Evolutionary conservation across 768 basidiomycete genomes (phyloP).

Genomic region (Macrolepiota dolichaula): DNA sequence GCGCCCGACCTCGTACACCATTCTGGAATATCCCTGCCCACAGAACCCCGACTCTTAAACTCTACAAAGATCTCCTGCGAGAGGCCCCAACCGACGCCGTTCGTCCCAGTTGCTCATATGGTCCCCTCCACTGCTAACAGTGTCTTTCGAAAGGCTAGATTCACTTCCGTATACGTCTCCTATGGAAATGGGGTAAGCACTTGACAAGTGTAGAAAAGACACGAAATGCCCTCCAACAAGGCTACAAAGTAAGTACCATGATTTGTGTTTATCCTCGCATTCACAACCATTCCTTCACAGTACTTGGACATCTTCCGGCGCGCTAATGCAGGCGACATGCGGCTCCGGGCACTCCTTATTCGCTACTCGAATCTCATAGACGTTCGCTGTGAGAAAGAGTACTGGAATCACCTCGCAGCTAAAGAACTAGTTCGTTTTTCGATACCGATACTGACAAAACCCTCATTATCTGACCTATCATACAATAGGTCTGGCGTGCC

Average conservation of each 20-base stretch:
- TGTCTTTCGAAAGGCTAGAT: constrained; percentile 38
- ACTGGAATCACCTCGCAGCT: constrained; percentile 41
- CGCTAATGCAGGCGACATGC: constrained; percentile 51
- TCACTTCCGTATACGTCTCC: constrained; percentile 46
- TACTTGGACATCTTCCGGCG: constrained; percentile 56
- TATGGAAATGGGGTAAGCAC: constrained; percentile 51
- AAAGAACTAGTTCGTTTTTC: constrained; percentile 48
- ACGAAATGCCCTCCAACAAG: constrained; percentile 40
- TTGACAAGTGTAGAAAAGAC: constrained; percentile 54
- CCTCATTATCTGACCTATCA: background rate
- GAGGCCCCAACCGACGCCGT: constrained; percentile 56
- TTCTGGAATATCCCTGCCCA: constrained; percentile 73
- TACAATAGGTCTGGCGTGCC: constrained; percentile 49
- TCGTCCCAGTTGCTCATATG: constrained; percentile 18
- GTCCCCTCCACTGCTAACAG: background rate
- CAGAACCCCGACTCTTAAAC: constrained; percentile 63
- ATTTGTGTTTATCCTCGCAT: background rate
- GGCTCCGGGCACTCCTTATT: constrained; percentile 40
- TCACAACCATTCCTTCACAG: constrained; percentile 27
- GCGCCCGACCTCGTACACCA: constrained; percentile 56
- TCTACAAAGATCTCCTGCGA: constrained; percentile 70
- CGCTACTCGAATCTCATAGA: constrained; percentile 61
- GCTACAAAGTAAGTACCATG: constrained; percentile 51
- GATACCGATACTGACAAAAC: background rate
- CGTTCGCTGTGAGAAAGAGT: constrained; percentile 43